Base-by-base conservation (phyloP, 192 early-diverging fungal species). In the Coemansia biformis region DNA sequence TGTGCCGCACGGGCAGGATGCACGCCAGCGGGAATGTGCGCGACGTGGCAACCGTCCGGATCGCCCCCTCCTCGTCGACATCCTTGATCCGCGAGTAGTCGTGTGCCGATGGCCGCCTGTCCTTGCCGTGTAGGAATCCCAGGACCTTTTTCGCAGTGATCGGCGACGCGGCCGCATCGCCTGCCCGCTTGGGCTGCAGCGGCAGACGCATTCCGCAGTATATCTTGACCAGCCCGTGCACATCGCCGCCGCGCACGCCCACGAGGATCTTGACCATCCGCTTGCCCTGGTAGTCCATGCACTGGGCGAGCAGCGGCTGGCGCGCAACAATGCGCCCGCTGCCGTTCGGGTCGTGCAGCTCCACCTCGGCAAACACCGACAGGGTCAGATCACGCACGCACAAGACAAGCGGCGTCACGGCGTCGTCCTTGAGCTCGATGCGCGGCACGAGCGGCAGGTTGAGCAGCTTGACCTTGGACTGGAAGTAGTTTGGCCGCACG, bases 191-290 rank as follows among this genome's bases (percentile, higher is more conserved):
- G n/a, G 60, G 51, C 46, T 57, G 59, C 35, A 68, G 36, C 5
- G 72, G 54, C 26, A 59, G 34, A 13, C 63, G 63, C 19, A 45
- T 57, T 26, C 76, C 76, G 36, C 61, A 64, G 46, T 78, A 78
- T 13, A 77, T 57, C 47, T 77, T 77, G 16, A 77, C 48, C 19
- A 77, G 55, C 8, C 75, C 75, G 29, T 60, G 63, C 6, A 52
- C 46, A 17, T 68, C 65, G 0, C 40, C 48, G 0, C 57, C 64
- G 4, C 66, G 58, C 22, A 73, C 57, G n/a, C 54, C 59, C 8
- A 57, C 75, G 0, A 77, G 57, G 15, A 77, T 54, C 47, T 77
- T 77, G 43, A 68, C 69, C 64, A 77, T 66, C 22, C 75, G 75
- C 44, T 64, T 58, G 57, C 69, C 63, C 33, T 59, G 51, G 36